phyloP scores from a whole-genome alignment of 768 basidiomycete genomes.

The Suillus placidus region DNA sequence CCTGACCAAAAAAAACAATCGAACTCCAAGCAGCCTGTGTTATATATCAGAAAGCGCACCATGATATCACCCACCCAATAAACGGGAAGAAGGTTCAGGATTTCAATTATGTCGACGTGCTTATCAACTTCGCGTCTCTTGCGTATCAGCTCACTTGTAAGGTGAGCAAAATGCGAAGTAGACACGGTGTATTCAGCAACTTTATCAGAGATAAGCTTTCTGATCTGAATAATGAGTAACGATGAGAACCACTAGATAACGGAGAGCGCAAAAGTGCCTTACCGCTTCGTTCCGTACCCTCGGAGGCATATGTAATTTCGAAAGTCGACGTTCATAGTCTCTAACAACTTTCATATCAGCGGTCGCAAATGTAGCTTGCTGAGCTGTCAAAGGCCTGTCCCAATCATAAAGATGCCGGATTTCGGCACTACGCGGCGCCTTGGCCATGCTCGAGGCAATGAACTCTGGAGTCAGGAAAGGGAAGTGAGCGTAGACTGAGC shows the following conservation, averaged over 20 bases:
- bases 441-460: slow-evolving; percentile 45
- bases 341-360: neutral
- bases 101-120: slow-evolving; percentile 38
- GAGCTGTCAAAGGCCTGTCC: slow-evolving; percentile 45
- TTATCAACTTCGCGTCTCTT: slow-evolving; percentile 15
- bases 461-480: slow-evolving; percentile 69
- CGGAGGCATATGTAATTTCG: slow-evolving; percentile 19
- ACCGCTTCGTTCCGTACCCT: slow-evolving; percentile 16
- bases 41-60: slow-evolving; percentile 40
- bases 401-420: slow-evolving; percentile 56
- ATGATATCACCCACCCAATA: slow-evolving; percentile 62
- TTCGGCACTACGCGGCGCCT: slow-evolving; percentile 25
- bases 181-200: slow-evolving; percentile 16
- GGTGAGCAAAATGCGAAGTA: slow-evolving; percentile 13
- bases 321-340: slow-evolving; percentile 22
- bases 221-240: slow-evolving; percentile 13
- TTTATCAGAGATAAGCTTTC: slow-evolving; percentile 12
- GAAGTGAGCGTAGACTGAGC: slow-evolving; percentile 76
- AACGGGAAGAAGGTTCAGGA: slow-evolving; percentile 63
- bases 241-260: neutral
- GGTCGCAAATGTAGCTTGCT: neutral
- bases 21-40: neutral
- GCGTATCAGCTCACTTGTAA: neutral
- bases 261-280: neutral
- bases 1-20: slow-evolving; percentile 27